Evolutionary conservation across 1,284 basidiomycete species (phyloP), one percentile per base, ranked within the genome.

Genomic region (Rhizoctonia solani): DNA sequence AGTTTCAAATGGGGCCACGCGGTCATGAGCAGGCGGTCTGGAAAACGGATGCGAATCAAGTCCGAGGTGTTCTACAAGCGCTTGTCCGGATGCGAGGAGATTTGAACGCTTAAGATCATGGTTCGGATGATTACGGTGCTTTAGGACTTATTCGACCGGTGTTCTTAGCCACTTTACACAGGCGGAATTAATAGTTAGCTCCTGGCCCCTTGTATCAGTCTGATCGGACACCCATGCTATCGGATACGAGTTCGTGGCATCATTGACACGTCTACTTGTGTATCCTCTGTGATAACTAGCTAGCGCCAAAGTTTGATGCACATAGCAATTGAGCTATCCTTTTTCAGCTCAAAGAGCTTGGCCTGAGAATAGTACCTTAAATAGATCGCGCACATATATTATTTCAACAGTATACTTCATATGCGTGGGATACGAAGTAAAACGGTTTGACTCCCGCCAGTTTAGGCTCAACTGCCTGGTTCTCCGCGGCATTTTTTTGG

Each of bases 1-100:
- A 80, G 6, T 85, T 92, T 84, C 85, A 84, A 0, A 90, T 92
- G 87, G 87, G 87, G 3, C 73, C 78, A 11, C 81, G 79, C 41
- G 80, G 78, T 29, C 77, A 79, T 1, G 87, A 88, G 69, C 90
- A 88, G 89, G 76, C 77, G 0, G 73, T 89, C 1, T 92, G 88
- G 88, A 76, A 78, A 39, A 88, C 89, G 5, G 79, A 80, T 46
- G 79, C 81, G 70, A 76, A 80, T n/a, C 78, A 76, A 30, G 78
- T 90, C 13, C 76, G 79, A 47, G 78, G 79, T 63, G 84, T 90
- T 34, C 37, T 65, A 21, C 49, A 53, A n/a, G 61, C 50, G 19
- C 50, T 49, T 34, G 50, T 23, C 9, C 50, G 44, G 23, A 21
- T 54, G 49, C 61, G 37, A 53, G 72, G 72, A 76, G 21, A 77